These are phyloP conservation scores for Daedaleopsis nitida DNA, from an alignment of 768 basidiomycete genomes.

Conservation along the genomic window DNA sequence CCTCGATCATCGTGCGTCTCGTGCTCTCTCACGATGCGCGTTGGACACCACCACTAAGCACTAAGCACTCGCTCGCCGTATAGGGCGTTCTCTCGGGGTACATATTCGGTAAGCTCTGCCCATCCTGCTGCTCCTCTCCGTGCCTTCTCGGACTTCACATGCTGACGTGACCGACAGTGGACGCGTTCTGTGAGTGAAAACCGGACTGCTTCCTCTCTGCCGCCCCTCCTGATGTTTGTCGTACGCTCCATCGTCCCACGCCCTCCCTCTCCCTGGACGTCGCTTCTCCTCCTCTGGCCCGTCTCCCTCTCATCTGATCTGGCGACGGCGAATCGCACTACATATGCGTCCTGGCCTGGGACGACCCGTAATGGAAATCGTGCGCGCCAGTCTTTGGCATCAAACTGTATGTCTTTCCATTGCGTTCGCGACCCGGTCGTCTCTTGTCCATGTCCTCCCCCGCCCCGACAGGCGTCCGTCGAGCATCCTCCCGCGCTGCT, in stretches of 20 bases:
- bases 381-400: constrained; percentile 7
- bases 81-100: constrained; percentile 1
- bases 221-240: background rate
- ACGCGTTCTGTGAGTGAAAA: background rate
- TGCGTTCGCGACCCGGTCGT: background rate
- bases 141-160: background rate
- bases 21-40: background rate
- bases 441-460: too few species aligned
- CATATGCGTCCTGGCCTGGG: too few species aligned
- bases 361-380: too few species aligned
- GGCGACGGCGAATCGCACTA: too few species aligned
- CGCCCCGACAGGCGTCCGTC: too few species aligned
- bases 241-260: background rate
- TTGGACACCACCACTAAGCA: background rate
- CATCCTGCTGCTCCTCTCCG: background rate
- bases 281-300: too few species aligned
- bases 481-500: too few species aligned
- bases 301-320: too few species aligned
- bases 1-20: constrained; percentile 16
- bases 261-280: background rate
- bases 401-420: constrained; percentile 3
- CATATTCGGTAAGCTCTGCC: background rate
- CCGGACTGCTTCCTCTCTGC: background rate
- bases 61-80: background rate
- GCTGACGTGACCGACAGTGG: background rate